phyloP scores from a whole-genome alignment of 1,284 basidiomycete genomes.

The Amylostereum chailletii region DNA sequence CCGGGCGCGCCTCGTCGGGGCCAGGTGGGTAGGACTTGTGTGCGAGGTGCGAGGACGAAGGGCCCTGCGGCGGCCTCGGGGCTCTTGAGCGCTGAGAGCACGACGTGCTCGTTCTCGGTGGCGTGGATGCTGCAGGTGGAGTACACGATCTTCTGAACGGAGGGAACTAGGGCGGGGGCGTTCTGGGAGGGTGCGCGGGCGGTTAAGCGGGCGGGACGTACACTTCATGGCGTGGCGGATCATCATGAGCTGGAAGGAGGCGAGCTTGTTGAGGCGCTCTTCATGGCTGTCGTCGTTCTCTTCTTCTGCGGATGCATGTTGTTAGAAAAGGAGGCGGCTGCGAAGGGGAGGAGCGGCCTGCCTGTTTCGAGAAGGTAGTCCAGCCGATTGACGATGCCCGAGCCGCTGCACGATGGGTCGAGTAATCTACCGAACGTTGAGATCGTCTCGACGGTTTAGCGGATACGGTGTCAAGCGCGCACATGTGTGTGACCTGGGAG shows the following conservation, averaged over 20 bases:
- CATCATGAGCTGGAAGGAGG: constrained; percentile 87
- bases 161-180: constrained; percentile 38
- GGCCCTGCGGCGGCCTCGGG: constrained; percentile 49
- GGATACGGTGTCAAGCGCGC: constrained; percentile 19
- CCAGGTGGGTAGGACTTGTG: constrained; percentile 72
- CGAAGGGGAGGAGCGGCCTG: constrained; percentile 16
- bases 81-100: constrained; percentile 62
- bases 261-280: constrained; percentile 72
- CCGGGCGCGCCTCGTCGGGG: constrained; percentile 63
- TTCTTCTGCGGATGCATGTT: constrained; percentile 25
- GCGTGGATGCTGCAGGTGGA: constrained; percentile 93
- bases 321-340: background rate
- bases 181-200: background rate
- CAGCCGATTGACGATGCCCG: constrained; percentile 84
- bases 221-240: constrained; percentile 94
- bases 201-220: constrained; percentile 21
- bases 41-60: constrained; percentile 62
- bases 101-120: constrained; percentile 85
- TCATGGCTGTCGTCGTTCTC: constrained; percentile 43
- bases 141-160: constrained; percentile 74
- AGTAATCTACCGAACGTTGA: constrained; percentile 47
- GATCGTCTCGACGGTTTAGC: constrained; percentile 1
- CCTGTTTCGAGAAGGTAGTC: constrained; percentile 76
- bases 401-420: constrained; percentile 91
- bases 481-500: constrained; percentile 77